A percentile compares a stretch with the other conserved stretches of the same genome.
These are phyloP conservation scores for Schoenoplectus tabernaemontani DNA, from an alignment of 202 grass and related monocot genomes.

Conservation along the genomic window DNA sequence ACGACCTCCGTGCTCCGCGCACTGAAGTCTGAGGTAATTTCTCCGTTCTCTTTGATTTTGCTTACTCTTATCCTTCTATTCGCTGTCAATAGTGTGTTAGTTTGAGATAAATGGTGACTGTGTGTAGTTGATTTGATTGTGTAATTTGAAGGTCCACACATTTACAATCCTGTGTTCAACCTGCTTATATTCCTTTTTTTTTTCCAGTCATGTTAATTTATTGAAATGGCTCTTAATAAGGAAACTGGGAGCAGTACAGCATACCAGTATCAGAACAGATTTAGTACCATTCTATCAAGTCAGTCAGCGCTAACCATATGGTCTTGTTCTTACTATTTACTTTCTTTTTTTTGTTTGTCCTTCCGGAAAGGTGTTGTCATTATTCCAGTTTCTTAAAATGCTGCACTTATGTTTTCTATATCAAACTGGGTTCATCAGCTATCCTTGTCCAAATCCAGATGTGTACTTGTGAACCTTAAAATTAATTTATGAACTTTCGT, in stretches of 20 bases:
- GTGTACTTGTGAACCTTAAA: not conserved
- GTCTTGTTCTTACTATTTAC: not conserved
- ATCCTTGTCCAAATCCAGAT: not conserved
- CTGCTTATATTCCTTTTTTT: not conserved
- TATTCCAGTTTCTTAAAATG: not conserved
- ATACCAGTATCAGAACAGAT: not conserved
- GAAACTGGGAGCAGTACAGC: not conserved
- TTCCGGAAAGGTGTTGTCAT: not conserved
- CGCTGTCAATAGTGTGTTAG: not conserved
- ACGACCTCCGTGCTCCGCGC: not conserved
- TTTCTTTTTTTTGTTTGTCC: not conserved
- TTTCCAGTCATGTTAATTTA: not conserved
- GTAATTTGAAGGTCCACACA: not conserved
- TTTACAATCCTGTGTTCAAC: not conserved
- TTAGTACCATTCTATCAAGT: not conserved
- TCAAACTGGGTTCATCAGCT: not conserved
- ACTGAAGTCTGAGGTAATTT: not conserved
- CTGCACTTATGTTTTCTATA: not conserved
- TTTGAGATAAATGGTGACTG: not conserved
- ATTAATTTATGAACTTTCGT: not conserved
- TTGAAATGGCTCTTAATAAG: not conserved
- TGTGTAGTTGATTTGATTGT: not conserved
- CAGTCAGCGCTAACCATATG: not conserved
- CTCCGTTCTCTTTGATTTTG: not conserved
- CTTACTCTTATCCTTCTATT: not conserved